phyloP scores from a whole-genome alignment of 306 rosid genomes.

The Arachis hypogaea region DNA sequence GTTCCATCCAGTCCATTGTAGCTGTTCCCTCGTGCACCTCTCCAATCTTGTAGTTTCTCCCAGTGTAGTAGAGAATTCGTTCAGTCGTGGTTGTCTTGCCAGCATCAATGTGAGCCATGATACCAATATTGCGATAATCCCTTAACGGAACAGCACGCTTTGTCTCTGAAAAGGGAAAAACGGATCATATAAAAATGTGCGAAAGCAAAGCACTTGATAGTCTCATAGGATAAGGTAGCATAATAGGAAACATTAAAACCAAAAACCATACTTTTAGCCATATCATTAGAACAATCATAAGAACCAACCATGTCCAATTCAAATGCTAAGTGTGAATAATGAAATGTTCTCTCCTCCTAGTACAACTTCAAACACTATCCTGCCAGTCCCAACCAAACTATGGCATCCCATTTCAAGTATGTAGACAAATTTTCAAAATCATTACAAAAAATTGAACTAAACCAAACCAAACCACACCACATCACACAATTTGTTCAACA shows the following conservation, averaged over 20 bases:
- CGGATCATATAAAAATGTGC: not conserved
- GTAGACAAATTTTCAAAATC: not conserved
- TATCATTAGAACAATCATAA: not conserved
- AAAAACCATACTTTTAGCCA: constrained; percentile 3
- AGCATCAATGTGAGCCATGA: constrained; percentile 98
- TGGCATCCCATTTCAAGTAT: constrained; percentile 9
- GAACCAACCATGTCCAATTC: not conserved
- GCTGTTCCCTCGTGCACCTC: constrained; percentile 98
- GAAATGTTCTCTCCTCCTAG: constrained; percentile 9
- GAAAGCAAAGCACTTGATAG: constrained; percentile 9
- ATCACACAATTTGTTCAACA: not conserved
- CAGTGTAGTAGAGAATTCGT: constrained; percentile 81
- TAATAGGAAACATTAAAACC: not conserved
- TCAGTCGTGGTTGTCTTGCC: constrained; percentile 98
- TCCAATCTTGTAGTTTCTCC: constrained; percentile 95
- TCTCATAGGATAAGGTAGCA: constrained; percentile 7
- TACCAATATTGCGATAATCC: constrained; percentile 94
- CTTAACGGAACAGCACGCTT: constrained; percentile 68
- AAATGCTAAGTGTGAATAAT: not conserved
- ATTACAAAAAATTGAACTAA: not conserved
- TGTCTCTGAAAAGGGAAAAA: constrained; percentile 38
- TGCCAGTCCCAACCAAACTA: not conserved
- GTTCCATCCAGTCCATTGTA: constrained; percentile 99
- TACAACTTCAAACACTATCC: not conserved
- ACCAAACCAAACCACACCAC: constrained; percentile 4